Conservation (phyloP, 2,329 filamentous ascomycete genomes). For the Claviceps fusiformis region DNA sequence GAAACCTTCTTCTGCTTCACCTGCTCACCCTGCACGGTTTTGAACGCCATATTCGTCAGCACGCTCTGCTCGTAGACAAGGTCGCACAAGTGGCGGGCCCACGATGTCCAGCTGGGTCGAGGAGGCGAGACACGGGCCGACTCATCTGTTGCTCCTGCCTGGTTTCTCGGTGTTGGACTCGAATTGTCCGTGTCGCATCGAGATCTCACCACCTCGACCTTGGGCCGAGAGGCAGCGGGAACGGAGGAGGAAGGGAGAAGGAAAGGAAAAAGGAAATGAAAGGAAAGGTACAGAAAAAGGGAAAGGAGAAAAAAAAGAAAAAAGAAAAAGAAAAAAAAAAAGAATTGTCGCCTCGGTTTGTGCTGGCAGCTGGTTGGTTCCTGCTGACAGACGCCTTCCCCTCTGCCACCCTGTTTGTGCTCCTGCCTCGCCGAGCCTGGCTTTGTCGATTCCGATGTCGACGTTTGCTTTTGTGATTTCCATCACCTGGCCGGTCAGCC, state of each 20-base stretch:
- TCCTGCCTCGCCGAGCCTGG: neutral
- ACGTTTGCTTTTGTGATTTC: neutral
- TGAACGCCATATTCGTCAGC: neutral
- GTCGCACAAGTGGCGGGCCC: neutral
- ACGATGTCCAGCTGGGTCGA: neutral
- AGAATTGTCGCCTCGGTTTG: neutral
- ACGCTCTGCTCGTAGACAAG: neutral
- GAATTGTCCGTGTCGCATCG: neutral
- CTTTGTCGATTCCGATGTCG: neutral
- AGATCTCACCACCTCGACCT: constrained; percentile 1
- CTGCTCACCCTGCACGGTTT: neutral
- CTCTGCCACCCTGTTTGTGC: neutral
- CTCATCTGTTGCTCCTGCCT: neutral
- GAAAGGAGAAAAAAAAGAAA: too few relatives aligned
- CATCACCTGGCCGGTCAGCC: neutral
- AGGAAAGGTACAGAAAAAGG: too few relatives aligned
- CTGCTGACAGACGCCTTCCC: too few relatives aligned
- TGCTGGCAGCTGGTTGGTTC: neutral
- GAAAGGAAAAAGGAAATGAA: too few relatives aligned
- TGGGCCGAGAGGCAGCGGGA: neutral
- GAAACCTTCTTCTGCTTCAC: neutral
- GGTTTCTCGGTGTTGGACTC: neutral
- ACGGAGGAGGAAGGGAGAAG: neutral
- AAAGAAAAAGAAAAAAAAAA: neutral
- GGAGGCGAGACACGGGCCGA: neutral